Base-by-base conservation (phyloP, 345 rosid genomes). In the Eucalyptus marginata region DNA sequence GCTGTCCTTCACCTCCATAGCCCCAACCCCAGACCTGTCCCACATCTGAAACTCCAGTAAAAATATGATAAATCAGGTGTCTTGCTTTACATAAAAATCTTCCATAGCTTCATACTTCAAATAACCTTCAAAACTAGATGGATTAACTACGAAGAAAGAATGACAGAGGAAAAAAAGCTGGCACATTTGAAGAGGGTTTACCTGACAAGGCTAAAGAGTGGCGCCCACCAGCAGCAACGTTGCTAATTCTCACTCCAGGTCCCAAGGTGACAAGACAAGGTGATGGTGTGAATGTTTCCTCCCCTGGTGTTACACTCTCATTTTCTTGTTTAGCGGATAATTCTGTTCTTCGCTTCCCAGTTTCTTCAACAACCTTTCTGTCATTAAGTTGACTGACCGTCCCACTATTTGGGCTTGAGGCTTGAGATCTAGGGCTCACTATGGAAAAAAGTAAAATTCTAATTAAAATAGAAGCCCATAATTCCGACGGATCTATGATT, bases 1-100 rank as follows among this genome's bases (percentile, higher is more conserved):
- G 94, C 90, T 96, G 98, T 87, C 99, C 98, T 93, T 97, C 98
- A 31, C 98, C 99, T 92, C 98, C 98, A 91, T 96, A 96, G 93
- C 98, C 99, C 99, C 99, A 96, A 92, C 98, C 98, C 99, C 98
- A 97, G 49, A 97, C 97, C 96, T 97, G 98, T 91, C 98, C 99
- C 90, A 94, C 87, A 96, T 96, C 97, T 97, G 98, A 93, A 97
- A 95, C 96, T 92, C 92, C 88, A 92, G 94, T 90, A 95, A 94
- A 93, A 93, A 93, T 88, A 96, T 90, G 95, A 94, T 91, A 92
- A 92, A 92, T 92, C 93, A 93, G 91, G 92, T 88, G 91, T 92
- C 94, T 92, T 90, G 93, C 91, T 92, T 92, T 93, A 93, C 93
- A 93, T 95, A 86, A 94, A 93, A 93, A 93, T 90, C 94, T 92